These are phyloP conservation scores for Raddia guianensis DNA, from an alignment of 176 grass and related monocot genomes.

Conservation along the genomic window DNA sequence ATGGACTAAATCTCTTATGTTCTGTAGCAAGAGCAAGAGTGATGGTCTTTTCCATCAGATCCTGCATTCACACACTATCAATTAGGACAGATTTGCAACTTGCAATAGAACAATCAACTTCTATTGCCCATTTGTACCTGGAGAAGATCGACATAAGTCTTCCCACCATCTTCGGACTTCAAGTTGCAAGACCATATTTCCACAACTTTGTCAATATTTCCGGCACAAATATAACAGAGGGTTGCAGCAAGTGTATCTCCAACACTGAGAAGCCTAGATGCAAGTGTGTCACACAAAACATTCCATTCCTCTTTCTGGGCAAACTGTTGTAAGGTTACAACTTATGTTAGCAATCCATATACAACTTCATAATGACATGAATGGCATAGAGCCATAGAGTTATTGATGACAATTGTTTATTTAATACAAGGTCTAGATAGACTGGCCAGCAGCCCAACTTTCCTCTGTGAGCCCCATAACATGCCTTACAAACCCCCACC, in stretches of 20 bases:
- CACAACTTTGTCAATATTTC: slow-evolving; percentile 97
- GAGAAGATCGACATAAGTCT: slow-evolving; percentile 94
- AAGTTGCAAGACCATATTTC: slow-evolving; percentile 94
- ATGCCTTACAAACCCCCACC: neutral
- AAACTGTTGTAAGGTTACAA: slow-evolving; percentile 60
- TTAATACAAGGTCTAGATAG: neutral
- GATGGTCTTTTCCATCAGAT: slow-evolving; percentile 99
- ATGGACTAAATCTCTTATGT: slow-evolving; percentile 81
- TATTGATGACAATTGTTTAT: slow-evolving; percentile 10
- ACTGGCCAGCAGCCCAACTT: neutral
- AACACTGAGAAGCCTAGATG: slow-evolving; percentile 74
- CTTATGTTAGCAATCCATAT: slow-evolving; percentile 32
- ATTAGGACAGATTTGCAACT: slow-evolving; percentile 26
- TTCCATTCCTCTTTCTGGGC: slow-evolving; percentile 88
- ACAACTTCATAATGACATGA: slow-evolving; percentile 1
- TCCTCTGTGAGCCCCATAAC: neutral
- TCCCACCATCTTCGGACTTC: slow-evolving; percentile 81
- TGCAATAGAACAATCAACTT: slow-evolving; percentile 28
- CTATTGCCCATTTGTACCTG: slow-evolving; percentile 62
- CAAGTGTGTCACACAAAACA: slow-evolving; percentile 77
- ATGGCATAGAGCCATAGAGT: neutral
- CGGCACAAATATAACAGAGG: slow-evolving; percentile 94
- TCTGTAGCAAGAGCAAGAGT: slow-evolving; percentile 86
- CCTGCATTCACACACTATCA: slow-evolving; percentile 51
- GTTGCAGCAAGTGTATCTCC: slow-evolving; percentile 87